Conservation (phyloP, 495 filamentous ascomycete species). For the Cercophora newfieldiana region DNA sequence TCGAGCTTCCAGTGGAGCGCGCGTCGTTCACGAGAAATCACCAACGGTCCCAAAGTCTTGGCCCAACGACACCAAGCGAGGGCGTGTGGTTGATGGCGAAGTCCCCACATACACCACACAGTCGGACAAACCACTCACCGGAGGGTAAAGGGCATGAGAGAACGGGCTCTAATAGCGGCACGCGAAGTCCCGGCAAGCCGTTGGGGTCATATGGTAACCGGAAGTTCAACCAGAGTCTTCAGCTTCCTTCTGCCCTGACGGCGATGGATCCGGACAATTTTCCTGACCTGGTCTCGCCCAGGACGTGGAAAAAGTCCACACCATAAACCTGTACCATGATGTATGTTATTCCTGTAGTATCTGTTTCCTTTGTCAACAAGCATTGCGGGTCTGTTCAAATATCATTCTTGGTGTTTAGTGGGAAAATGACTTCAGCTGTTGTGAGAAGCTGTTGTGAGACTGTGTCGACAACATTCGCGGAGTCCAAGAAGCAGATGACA, state of each 20-base stretch:
- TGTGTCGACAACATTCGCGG: too few species aligned
- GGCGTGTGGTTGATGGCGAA: constrained; percentile 29
- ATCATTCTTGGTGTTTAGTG: background rate
- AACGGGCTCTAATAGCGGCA: background rate
- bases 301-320: background rate
- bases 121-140: constrained; percentile 17
- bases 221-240: background rate
- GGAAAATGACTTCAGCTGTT: background rate
- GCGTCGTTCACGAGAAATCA: constrained; percentile 41
- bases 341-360: background rate
- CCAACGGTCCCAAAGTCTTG: constrained; percentile 40
- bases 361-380: background rate
- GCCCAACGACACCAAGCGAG: constrained; percentile 27
- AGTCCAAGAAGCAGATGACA: too few species aligned
- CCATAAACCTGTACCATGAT: background rate
- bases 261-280: background rate
- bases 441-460: background rate
- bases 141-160: constrained; percentile 21
- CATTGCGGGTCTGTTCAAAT: background rate
- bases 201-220: constrained; percentile 15
- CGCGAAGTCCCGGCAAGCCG: background rate
- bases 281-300: background rate
- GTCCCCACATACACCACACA: background rate
- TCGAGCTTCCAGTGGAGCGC: constrained; percentile 70
- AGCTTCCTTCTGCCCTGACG: constrained; percentile 6